A percentile compares a stretch with the other conserved stretches of the same genome.
These are phyloP conservation scores for Cladobotryum protrusum DNA, from an alignment of 2,329 filamentous ascomycete genomes.

Conservation along the genomic window DNA sequence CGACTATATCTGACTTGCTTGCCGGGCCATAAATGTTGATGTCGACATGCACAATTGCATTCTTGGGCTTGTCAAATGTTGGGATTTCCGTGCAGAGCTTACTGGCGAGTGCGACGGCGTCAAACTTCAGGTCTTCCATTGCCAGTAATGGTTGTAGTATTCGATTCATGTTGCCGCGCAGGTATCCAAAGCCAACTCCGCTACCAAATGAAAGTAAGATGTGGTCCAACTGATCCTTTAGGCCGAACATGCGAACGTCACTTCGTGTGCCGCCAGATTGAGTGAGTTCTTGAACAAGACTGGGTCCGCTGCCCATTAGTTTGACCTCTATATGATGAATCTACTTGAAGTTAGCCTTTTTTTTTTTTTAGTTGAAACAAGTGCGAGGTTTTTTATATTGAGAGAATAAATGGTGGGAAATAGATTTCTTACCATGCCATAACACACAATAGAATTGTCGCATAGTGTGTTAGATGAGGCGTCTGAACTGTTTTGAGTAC, in stretches of 20 bases:
- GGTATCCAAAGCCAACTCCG: background rate
- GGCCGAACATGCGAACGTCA: background rate
- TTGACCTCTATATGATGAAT: constrained; percentile 8
- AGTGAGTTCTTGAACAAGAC: background rate
- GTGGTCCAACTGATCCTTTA: background rate
- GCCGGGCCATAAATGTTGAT: constrained; percentile 33
- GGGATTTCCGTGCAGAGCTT: constrained; percentile 20
- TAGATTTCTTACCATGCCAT: too few species aligned
- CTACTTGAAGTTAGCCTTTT: background rate
- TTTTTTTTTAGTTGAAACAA: too few species aligned
- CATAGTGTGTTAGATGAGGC: too few species aligned
- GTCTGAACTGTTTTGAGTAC: too few species aligned
- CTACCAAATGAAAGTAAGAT: background rate
- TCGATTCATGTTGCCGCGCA: background rate
- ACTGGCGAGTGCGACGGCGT: constrained; percentile 4
- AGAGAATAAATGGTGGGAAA: too few species aligned
- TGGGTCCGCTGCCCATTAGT: constrained; percentile 1
- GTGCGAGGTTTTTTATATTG: too few species aligned
- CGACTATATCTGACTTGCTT: constrained; percentile 16
- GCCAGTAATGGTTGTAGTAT: background rate
- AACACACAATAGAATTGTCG: too few species aligned
- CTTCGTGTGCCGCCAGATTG: background rate
- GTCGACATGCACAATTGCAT: constrained; percentile 26
- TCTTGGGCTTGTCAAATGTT: constrained; percentile 19
- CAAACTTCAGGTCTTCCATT: background rate